Percentiles rank a stretch among this genome's conserved stretches.
Evolutionary conservation across 805 yeast species (phyloP).

Genomic region (Brettanomyces anomalus): DNA sequence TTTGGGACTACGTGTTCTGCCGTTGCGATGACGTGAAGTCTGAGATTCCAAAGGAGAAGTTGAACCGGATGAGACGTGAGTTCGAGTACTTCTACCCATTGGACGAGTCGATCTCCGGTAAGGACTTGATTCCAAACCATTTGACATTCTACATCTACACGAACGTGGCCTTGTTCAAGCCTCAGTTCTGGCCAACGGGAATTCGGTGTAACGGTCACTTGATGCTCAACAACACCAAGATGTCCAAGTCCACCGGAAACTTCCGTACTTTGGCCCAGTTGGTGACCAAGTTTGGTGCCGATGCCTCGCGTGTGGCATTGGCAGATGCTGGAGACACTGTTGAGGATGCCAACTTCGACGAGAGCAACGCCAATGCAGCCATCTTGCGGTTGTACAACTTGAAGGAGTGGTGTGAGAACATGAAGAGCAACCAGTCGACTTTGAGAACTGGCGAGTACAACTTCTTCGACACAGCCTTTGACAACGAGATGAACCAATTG

Average conservation of each 20-base stretch:
- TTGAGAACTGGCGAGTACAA: slow-evolving; percentile 51
- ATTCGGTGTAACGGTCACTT: slow-evolving; percentile 93
- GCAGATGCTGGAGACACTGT: slow-evolving; percentile 98
- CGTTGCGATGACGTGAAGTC: slow-evolving; percentile 50
- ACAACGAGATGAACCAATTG: slow-evolving; percentile 83
- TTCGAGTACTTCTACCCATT: slow-evolving; percentile 96
- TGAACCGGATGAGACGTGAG: slow-evolving; percentile 77
- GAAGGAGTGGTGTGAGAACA: slow-evolving; percentile 93
- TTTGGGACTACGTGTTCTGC: slow-evolving; percentile 82
- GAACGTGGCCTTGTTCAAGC: slow-evolving; percentile 89
- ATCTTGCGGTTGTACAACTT: slow-evolving; percentile 84
- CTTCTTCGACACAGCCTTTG: slow-evolving; percentile 85
- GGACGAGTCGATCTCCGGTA: slow-evolving; percentile 88
- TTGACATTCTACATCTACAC: slow-evolving; percentile 91
- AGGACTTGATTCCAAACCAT: slow-evolving; percentile 95
- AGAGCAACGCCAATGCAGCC: slow-evolving; percentile 93
- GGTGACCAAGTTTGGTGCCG: slow-evolving; percentile 89
- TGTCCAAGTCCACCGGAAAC: slow-evolving; percentile 97
- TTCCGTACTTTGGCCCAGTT: slow-evolving; percentile 84
- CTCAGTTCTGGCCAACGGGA: slow-evolving; percentile 87
- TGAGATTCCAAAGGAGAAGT: slow-evolving; percentile 56
- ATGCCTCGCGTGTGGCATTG: slow-evolving; percentile 92
- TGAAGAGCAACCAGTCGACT: slow-evolving; percentile 38
- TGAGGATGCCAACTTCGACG: slow-evolving; percentile 98
- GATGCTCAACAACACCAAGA: slow-evolving; percentile 90